Evolutionary conservation across 208 protist species (phyloP).

Genomic region (Angomonas deanei): DNA sequence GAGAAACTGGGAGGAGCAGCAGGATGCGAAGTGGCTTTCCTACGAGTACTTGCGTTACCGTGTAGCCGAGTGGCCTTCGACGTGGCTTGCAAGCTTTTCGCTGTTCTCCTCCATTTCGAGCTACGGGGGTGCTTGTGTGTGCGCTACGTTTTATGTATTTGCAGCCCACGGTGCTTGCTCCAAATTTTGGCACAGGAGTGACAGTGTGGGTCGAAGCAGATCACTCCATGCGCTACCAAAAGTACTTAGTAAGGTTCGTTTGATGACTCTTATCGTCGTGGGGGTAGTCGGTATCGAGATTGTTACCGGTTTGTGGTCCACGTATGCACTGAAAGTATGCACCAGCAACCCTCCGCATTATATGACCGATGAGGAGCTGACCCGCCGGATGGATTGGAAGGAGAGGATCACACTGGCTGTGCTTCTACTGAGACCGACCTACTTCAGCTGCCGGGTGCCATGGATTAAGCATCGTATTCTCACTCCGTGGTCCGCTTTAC

Average conservation of each 20-base stretch:
- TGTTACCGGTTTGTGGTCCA: slow-evolving; percentile 22
- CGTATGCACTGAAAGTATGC: slow-evolving; percentile 34
- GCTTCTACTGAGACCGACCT: slow-evolving; percentile 40
- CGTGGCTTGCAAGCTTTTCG: slow-evolving; percentile 55
- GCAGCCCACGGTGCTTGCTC: slow-evolving; percentile 6
- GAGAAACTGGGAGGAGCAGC: slow-evolving; percentile 22
- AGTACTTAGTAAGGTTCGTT: slow-evolving; percentile 14
- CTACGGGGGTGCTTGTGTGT: slow-evolving; percentile 31
- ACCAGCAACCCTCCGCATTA: slow-evolving; percentile 25
- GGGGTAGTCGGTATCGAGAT: slow-evolving; percentile 33
- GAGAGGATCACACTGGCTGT: slow-evolving; percentile 52
- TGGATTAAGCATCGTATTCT: slow-evolving; percentile 59
- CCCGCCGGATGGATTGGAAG: slow-evolving; percentile 40
- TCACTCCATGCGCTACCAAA: neutral
- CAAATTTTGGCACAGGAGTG: slow-evolving; percentile 4
- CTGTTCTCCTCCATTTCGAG: slow-evolving; percentile 44
- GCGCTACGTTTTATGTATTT: slow-evolving; percentile 14
- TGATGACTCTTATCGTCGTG: no score
- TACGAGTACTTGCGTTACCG: slow-evolving; percentile 22
- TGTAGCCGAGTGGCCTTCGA: slow-evolving; percentile 38
- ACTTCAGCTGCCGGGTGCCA: slow-evolving; percentile 53
- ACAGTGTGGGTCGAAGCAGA: slow-evolving; percentile 7
- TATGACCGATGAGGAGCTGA: slow-evolving; percentile 38
- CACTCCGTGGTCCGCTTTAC: slow-evolving; percentile 31
- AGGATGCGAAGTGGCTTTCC: slow-evolving; percentile 8